Evolutionary conservation across 176 grass and related monocot species (phyloP), one percentile per base, ranked within the genome.

Genomic region (Metroxylon sagu): DNA sequence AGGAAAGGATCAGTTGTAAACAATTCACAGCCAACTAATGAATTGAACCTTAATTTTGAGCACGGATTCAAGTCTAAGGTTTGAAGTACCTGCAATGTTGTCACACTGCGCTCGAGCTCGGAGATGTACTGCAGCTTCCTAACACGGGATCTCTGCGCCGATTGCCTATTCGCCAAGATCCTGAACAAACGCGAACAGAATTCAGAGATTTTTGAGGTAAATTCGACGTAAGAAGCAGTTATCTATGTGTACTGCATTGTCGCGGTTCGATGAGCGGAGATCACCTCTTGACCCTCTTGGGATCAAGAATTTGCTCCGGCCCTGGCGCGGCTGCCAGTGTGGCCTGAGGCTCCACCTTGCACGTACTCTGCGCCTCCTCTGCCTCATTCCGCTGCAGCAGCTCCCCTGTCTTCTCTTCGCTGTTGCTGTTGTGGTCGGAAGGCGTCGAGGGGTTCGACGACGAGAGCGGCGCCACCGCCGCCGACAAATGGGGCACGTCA

Each of bases 41-140:
- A 16, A 39, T 14, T 53, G 3, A 5, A 31, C 27, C 5, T 4
- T 5, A 25, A 59, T 25, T n/a, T 65, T 15, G 17, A 6, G 14
- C 16, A 4, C 16, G 0, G 25, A 61, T 2, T 12, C 8, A n/a
- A 62, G 19, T 57, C 70, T 1, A 17, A 12, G 2, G 27, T 12
- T 5, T 30, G 56, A 60, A 67, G 72, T 48, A 88, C 93, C 84
- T 98, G 93, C 60, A 98, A 85, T 19, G 81, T 64, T 10, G 93
- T 85, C 25, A 92, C 93, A 49, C 93, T 98, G 30, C 87, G 93
- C 57, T 98, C 93, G 55, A 98, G 84, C 70, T 98, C 93, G 1
- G 93, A 98, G 59, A 89, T 89, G 73, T 98, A 98, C 17, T 98
- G 93, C 60, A 98, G 77, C 76, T 98, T 98, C 70, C 93, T 65